phyloP scores from a whole-genome alignment of 192 early-diverging fungal species.

The Entomortierella parvispora region DNA sequence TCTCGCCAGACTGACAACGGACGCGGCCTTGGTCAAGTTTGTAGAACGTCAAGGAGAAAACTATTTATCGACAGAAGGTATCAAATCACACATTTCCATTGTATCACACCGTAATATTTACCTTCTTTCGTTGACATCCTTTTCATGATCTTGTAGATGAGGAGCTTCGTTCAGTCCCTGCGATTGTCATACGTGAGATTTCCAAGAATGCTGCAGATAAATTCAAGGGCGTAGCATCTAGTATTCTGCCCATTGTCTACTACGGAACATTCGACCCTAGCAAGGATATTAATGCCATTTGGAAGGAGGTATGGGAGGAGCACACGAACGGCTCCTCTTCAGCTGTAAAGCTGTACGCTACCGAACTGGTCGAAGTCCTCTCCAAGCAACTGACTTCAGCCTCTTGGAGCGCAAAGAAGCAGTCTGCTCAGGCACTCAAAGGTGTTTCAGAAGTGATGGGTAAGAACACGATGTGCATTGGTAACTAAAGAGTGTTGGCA shows the following conservation, averaged over 20 bases:
- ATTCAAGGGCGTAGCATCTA: slow-evolving; percentile 61
- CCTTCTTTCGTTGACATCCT: too few species aligned
- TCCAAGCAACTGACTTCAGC: slow-evolving; percentile 65
- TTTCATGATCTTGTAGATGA: slow-evolving; percentile 65
- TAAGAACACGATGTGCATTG: slow-evolving; percentile 11
- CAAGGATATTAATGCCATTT: slow-evolving; percentile 64
- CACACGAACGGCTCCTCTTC: slow-evolving; percentile 66
- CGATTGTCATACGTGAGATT: slow-evolving; percentile 74
- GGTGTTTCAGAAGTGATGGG: slow-evolving; percentile 62
- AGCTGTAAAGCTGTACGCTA: slow-evolving; percentile 69
- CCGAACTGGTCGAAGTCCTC: slow-evolving; percentile 70
- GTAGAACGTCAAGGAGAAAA: slow-evolving; percentile 76
- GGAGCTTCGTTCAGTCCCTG: slow-evolving; percentile 74
- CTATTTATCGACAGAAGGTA: slow-evolving; percentile 79
- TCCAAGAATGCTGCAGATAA: slow-evolving; percentile 70
- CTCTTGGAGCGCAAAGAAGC: slow-evolving; percentile 83
- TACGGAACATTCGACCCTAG: slow-evolving; percentile 74
- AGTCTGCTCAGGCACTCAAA: slow-evolving; percentile 72
- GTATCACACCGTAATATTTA: too few species aligned
- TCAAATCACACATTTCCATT: too few species aligned
- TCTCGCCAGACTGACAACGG: slow-evolving; percentile 68
- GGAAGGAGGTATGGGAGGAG: slow-evolving; percentile 84
- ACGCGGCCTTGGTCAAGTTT: slow-evolving; percentile 68
- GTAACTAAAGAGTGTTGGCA: too few species aligned
- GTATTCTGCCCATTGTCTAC: slow-evolving; percentile 76